phyloP scores from a whole-genome alignment of 2,329 filamentous ascomycete species.

The Penicillium sp. region DNA sequence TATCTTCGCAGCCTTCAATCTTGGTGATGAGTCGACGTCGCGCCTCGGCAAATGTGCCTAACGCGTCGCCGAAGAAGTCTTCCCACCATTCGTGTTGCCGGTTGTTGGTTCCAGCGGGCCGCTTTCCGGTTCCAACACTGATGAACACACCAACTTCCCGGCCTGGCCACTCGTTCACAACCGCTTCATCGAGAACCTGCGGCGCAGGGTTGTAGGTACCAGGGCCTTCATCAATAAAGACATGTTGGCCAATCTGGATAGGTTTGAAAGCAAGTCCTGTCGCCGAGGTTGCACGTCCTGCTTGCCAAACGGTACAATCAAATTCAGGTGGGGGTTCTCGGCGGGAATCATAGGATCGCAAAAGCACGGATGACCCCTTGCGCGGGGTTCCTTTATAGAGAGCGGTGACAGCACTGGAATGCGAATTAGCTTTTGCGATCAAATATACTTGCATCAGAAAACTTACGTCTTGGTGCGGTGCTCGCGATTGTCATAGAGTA shows the following conservation, averaged over 20 bases:
- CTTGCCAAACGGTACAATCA: slow-evolving; percentile 96
- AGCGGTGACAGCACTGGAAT: slow-evolving; percentile 78
- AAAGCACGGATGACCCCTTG: slow-evolving; percentile 67
- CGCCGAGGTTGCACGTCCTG: slow-evolving; percentile 88
- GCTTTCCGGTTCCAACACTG: slow-evolving; percentile 90
- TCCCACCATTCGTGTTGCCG: slow-evolving; percentile 84
- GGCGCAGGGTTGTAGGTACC: slow-evolving; percentile 92
- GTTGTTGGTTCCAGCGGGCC: slow-evolving; percentile 70
- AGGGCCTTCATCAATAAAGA: slow-evolving; percentile 89
- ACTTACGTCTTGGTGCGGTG: slow-evolving; percentile 86
- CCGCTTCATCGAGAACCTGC: slow-evolving; percentile 82
- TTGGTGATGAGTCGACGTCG: slow-evolving; percentile 81
- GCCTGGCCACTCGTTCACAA: slow-evolving; percentile 91
- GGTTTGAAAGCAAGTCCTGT: slow-evolving; percentile 95
- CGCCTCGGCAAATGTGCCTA: slow-evolving; percentile 91
- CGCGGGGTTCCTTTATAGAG: slow-evolving; percentile 80
- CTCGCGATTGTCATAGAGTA: slow-evolving; percentile 84
- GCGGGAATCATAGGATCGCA: slow-evolving; percentile 93
- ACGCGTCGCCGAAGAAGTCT: slow-evolving; percentile 67
- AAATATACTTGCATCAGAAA: not conserved
- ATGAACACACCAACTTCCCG: slow-evolving; percentile 89
- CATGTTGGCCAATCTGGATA: slow-evolving; percentile 86
- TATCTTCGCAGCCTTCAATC: slow-evolving; percentile 92
- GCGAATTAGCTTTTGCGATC: slow-evolving; percentile 15
- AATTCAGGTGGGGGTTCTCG: slow-evolving; percentile 88